Evolutionary conservation across 495 filamentous ascomycete species (phyloP), one percentile per base, ranked within the genome.

Genomic region (Apodospora peruviana): DNA sequence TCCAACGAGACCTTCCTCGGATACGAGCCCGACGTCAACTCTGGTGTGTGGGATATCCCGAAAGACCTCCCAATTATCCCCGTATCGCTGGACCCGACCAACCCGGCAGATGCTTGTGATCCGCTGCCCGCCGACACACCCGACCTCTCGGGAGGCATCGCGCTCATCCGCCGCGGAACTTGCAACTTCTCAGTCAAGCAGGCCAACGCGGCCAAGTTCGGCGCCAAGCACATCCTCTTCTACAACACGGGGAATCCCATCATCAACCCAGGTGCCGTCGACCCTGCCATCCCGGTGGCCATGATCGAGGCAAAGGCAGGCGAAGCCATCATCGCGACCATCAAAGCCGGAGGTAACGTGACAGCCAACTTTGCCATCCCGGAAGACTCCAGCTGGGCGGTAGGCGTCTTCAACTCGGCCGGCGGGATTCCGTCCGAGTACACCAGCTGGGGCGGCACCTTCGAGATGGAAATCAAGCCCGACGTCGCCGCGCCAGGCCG

Each of bases 391-490:
- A 48, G 55, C 48, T 60, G 54, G 47, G 53, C 18, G 1, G 56
- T 64, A 14, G 63, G 58, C 4, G 20, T 64, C 19, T 55, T 51
- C 29, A 57, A 63, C 46, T 42, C 58, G 8, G 57, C 56, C 2
- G 56, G 57, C 18, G 64, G 59, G 1, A 51, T 56, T 5, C 56
- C 65, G 10, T 64, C 65, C 39, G 53, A 49, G 0, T 80, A 66
- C 51, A 73, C 65, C 14, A 68, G 64, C 21, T 78, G 73, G 67
- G 77, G 74, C 0, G 68, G 69, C 20, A 70, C 66, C 0, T 70
- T 64, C 40, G 67, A 74, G 29, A 57, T 71, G 5, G 56, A 64
- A 10, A 60, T 75, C 17, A 73, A 74, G 46, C 69, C 77, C 0
- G 67, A 75, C 37, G 55, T 76, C 37, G 63, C 65, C 19, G 74